A percentile compares a stretch with the other conserved stretches of the same genome.
Conservation (phyloP, 495 filamentous ascomycete species). For the Xylaria palmicola region DNA sequence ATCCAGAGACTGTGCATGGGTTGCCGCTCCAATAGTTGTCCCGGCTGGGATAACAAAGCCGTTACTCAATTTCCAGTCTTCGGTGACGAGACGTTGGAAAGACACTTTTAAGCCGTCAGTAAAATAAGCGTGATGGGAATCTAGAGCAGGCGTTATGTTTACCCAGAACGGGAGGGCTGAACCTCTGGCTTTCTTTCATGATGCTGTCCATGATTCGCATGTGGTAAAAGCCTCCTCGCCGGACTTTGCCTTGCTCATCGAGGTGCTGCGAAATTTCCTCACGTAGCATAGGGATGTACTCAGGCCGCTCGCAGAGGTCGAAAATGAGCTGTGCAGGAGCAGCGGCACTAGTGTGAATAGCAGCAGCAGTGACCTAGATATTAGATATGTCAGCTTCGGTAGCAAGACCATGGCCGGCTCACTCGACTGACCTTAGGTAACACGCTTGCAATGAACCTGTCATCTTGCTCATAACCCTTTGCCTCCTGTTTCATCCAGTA, state of each 20-base stretch:
- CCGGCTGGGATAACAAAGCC: conserved; percentile 36
- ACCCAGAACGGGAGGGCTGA: conserved; percentile 29
- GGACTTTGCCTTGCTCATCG: conserved; percentile 17
- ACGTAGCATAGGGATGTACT: conserved; percentile 39
- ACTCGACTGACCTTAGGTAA: conserved; percentile 25
- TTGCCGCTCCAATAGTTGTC: conserved; percentile 28
- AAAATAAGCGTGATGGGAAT: no score
- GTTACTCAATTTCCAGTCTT: conserved; percentile 36
- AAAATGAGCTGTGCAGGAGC: conserved; percentile 25
- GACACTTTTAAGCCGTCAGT: no score
- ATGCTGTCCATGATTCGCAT: conserved; percentile 50
- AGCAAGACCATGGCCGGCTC: no score
- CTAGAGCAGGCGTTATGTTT: no score
- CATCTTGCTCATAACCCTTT: conserved; percentile 6
- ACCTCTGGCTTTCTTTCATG: conserved; percentile 48
- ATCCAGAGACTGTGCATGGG: conserved; percentile 26
- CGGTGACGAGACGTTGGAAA: conserved; percentile 34
- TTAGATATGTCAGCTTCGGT: no score
- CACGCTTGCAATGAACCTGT: conserved; percentile 17
- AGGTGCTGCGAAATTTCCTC: no score
- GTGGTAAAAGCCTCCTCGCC: conserved; percentile 22
- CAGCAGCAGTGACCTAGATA: no score
- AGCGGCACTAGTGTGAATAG: conserved; percentile 39
- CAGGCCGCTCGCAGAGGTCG: conserved; percentile 43
- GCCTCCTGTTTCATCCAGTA: conserved; percentile 15